Conservation (phyloP, 1,284 basidiomycete genomes). For the Sporisorium sorghi region DNA sequence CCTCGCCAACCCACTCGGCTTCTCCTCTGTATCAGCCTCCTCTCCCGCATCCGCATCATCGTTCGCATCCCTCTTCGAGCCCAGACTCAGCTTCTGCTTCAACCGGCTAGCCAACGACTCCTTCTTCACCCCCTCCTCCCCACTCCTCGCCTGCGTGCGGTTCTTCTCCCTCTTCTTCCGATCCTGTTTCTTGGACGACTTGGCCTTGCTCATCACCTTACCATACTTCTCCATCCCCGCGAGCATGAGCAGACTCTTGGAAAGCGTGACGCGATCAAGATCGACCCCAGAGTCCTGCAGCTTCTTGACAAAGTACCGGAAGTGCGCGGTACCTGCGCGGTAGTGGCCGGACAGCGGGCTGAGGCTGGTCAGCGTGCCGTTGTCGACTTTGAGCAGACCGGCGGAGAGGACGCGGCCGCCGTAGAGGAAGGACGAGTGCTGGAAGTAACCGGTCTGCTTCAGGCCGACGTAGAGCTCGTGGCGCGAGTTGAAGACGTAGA, state of each 20-base stretch:
- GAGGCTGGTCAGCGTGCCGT: conserved; percentile 53
- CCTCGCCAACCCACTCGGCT: conserved; percentile 20
- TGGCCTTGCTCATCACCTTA: conserved; percentile 48
- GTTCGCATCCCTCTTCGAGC: conserved; percentile 7
- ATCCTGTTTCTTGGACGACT: conserved; percentile 31
- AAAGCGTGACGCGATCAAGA: conserved; percentile 52
- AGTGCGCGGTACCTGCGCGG: conserved; percentile 55
- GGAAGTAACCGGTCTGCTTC: conserved; percentile 63
- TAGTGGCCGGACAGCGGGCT: conserved; percentile 61
- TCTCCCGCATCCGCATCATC: conserved; percentile 10
- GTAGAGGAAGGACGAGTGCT: conserved; percentile 61
- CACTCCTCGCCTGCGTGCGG: conserved; percentile 2
- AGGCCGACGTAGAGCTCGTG: conserved; percentile 61
- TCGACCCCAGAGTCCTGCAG: conserved; percentile 56
- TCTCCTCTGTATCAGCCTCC: conserved; percentile 22
- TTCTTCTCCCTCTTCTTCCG: conserved; percentile 33
- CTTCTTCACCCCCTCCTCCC: conserved; percentile 6
- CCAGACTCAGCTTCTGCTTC: conserved; percentile 23
- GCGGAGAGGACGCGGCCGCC: conserved; percentile 60
- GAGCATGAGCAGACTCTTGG: conserved; percentile 54
- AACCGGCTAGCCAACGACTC: conserved; percentile 13
- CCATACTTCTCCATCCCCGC: conserved; percentile 60
- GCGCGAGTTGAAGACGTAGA: conserved; percentile 63
- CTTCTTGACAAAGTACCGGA: conserved; percentile 59
- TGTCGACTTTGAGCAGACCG: conserved; percentile 53